Conservation (phyloP, 768 basidiomycete species). For the Podaxis carcinomalis region DNA sequence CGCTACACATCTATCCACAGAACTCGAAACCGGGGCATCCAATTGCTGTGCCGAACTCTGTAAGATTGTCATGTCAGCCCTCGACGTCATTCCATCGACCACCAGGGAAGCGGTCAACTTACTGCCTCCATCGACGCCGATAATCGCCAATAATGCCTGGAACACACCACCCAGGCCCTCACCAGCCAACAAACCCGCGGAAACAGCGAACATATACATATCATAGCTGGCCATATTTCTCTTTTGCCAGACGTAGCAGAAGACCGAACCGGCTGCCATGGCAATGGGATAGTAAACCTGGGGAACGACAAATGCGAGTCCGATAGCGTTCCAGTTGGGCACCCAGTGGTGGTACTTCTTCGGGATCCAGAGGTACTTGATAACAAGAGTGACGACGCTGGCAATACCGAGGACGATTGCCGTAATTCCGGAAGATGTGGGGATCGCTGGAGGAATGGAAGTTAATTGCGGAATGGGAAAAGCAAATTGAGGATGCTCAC, state of each 20-base stretch:
- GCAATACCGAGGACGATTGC: slow-evolving; percentile 49
- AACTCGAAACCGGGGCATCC: slow-evolving; percentile 50
- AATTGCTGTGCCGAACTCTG: slow-evolving; percentile 45
- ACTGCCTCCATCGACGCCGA: slow-evolving; percentile 47
- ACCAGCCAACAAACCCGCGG: slow-evolving; percentile 52
- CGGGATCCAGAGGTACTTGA: slow-evolving; percentile 42
- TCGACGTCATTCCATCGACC: neutral
- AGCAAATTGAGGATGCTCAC: slow-evolving; percentile 20
- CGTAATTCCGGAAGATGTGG: slow-evolving; percentile 51
- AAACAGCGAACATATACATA: slow-evolving; percentile 55
- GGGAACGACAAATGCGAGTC: slow-evolving; percentile 51
- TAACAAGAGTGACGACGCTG: slow-evolving; percentile 39
- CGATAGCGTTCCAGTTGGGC: slow-evolving; percentile 55
- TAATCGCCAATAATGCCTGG: slow-evolving; percentile 49
- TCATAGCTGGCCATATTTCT: slow-evolving; percentile 40
- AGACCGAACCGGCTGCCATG: slow-evolving; percentile 45
- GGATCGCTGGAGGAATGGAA: slow-evolving; percentile 34
- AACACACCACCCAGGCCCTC: slow-evolving; percentile 62
- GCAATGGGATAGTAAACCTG: slow-evolving; percentile 47
- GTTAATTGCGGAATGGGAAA: neutral
- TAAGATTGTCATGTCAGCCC: neutral
- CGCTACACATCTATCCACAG: slow-evolving; percentile 35
- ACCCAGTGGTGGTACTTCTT: slow-evolving; percentile 45
- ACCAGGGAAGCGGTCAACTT: slow-evolving; percentile 17
- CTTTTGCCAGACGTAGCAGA: slow-evolving; percentile 46